phyloP scores from a whole-genome alignment of 108 stramenopile genomes.

The Aurantiochytrium sp. region DNA sequence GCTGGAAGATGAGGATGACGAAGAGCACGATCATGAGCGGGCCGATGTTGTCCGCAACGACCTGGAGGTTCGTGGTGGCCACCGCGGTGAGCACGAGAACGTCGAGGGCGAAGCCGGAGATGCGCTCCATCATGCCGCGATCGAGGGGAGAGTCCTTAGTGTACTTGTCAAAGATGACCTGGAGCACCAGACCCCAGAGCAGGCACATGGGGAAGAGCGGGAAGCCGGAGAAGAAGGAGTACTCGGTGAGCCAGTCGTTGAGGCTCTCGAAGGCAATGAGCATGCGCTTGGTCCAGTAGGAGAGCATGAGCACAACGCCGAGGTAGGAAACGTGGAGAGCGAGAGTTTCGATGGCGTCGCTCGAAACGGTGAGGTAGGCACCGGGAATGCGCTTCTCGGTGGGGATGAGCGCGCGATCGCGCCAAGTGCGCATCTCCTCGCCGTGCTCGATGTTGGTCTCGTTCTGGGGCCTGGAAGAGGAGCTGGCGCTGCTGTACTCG shows the following conservation, averaged over 20 bases:
- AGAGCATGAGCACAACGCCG: not conserved
- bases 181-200: not conserved
- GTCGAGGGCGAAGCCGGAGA: not conserved
- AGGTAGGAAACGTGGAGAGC: not conserved
- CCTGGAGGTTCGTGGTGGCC: slow-evolving; percentile 24
- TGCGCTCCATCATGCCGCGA: slow-evolving; percentile 25
- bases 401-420: not conserved
- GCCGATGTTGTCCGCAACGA: not conserved
- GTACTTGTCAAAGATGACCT: slow-evolving; percentile 10
- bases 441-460: not conserved
- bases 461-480: too few species aligned
- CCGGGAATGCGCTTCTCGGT: not conserved
- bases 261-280: not conserved
- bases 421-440: not conserved
- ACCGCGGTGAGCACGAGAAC: slow-evolving; percentile 2
- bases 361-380: not conserved
- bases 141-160: not conserved
- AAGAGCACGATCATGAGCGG: slow-evolving; percentile 21
- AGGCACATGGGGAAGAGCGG: slow-evolving; percentile 20
- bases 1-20: not conserved
- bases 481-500: too few species aligned
- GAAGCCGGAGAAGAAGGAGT: slow-evolving; percentile 15
- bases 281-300: slow-evolving; percentile 26
- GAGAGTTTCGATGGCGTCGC: not conserved
- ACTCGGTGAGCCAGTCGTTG: slow-evolving; percentile 31